phyloP scores from a whole-genome alignment of 768 basidiomycete species.

The Boletus reticuloceps region DNA sequence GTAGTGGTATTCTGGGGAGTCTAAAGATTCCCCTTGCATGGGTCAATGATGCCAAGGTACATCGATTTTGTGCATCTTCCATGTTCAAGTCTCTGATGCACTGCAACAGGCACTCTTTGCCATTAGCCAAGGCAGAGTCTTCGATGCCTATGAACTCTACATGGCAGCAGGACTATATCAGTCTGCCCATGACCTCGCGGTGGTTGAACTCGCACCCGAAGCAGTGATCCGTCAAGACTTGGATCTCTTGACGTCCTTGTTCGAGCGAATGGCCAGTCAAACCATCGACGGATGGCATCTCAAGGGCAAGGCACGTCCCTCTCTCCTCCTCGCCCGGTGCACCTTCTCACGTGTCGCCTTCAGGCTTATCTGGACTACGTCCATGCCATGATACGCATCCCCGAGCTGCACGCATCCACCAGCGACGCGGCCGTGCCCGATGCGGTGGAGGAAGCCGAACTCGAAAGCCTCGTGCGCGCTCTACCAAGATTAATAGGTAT shows the following conservation, averaged over 20 bases:
- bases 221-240: conserved; percentile 61
- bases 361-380: conserved; percentile 75
- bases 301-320: conserved; percentile 67
- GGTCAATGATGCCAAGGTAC: conserved; percentile 89
- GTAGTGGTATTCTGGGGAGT: conserved; percentile 67
- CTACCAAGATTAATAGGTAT: conserved; percentile 65
- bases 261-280: conserved; percentile 57
- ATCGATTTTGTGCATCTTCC: not conserved
- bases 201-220: conserved; percentile 85
- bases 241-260: conserved; percentile 64
- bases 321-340: not conserved
- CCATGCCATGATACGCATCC: conserved; percentile 58
- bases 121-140: conserved; percentile 58
- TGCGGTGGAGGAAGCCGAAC: conserved; percentile 45
- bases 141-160: conserved; percentile 75
- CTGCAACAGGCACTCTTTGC: conserved; percentile 60
- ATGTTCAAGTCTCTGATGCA: not conserved
- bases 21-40: conserved; percentile 80
- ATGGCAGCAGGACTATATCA: conserved; percentile 66
- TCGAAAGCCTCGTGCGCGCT: conserved; percentile 57
- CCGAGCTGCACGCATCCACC: conserved; percentile 48
- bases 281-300: conserved; percentile 75
- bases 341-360: conserved; percentile 5
- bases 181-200: conserved; percentile 80
- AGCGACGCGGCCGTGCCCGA: conserved; percentile 45